These are phyloP conservation scores for Lasiodiplodia sp. DNA, from an alignment of 2,329 filamentous ascomycete species.

Conservation along the genomic window DNA sequence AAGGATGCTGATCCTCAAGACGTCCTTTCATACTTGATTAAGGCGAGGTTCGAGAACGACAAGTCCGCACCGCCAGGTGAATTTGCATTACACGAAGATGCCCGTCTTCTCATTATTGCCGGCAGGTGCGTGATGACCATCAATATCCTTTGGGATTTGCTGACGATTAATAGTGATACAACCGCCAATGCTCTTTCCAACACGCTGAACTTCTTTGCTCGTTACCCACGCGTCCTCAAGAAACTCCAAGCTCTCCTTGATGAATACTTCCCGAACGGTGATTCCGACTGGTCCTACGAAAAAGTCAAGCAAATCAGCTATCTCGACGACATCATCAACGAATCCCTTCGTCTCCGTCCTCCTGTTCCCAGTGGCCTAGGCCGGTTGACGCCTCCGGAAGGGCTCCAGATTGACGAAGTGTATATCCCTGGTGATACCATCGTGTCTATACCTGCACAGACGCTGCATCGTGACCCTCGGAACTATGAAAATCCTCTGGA, in stretches of 20 bases:
- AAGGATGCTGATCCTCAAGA: slow-evolving; percentile 43
- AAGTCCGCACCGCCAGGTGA: slow-evolving; percentile 43
- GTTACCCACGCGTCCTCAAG: slow-evolving; percentile 22
- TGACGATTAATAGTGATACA: not conserved
- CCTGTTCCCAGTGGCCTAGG: slow-evolving; percentile 47
- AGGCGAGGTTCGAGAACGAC: slow-evolving; percentile 48
- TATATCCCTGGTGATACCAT: slow-evolving; percentile 43
- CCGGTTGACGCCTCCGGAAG: slow-evolving; percentile 48
- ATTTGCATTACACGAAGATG: slow-evolving; percentile 44
- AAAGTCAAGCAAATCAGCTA: slow-evolving; percentile 39
- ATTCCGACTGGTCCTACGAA: slow-evolving; percentile 40
- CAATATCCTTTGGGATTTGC: not conserved
- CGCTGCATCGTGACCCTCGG: slow-evolving; percentile 31
- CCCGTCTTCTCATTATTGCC: slow-evolving; percentile 44
- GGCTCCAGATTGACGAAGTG: slow-evolving; percentile 44
- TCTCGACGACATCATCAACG: slow-evolving; percentile 52
- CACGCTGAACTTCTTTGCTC: slow-evolving; percentile 34
- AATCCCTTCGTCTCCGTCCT: slow-evolving; percentile 52
- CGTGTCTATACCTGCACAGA: slow-evolving; percentile 34
- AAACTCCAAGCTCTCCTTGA: slow-evolving; percentile 33
- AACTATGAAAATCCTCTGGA: not conserved
- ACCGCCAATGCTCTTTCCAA: not conserved
- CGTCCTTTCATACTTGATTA: slow-evolving; percentile 51
- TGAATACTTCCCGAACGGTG: slow-evolving; percentile 37
- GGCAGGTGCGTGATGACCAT: not conserved